Percentiles rank a stretch among this genome's conserved stretches.
Evolutionary conservation across 176 grass and related monocot species (phyloP).

Genomic region (Guadua angustifolia): DNA sequence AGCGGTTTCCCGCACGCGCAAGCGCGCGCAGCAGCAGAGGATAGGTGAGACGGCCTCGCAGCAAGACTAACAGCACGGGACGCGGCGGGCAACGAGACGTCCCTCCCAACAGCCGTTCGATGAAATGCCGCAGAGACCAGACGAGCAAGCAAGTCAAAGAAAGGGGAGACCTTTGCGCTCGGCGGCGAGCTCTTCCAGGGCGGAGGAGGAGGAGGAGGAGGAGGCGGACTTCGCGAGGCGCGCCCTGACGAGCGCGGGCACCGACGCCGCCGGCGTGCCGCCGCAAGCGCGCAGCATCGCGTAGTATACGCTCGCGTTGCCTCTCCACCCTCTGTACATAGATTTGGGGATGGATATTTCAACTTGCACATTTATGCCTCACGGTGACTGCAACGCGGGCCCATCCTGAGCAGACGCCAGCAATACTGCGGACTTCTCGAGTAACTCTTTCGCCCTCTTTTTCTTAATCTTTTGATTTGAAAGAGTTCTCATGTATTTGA

Average conservation of each 20-base stretch:
- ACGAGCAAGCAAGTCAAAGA: not conserved
- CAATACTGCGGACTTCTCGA: too few species aligned
- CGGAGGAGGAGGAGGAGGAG: not conserved
- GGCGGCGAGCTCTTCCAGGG: constrained; percentile 76
- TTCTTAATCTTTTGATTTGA: too few species aligned
- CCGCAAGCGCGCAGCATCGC: constrained; percentile 57
- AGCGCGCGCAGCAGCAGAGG: not conserved
- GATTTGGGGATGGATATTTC: constrained; percentile 25
- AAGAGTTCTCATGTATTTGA: too few species aligned
- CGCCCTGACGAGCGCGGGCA: constrained; percentile 52
- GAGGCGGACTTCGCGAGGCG: constrained; percentile 50
- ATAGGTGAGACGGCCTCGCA: not conserved
- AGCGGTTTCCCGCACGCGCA: not conserved
- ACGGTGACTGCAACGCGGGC: constrained; percentile 7
- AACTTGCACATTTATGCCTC: not conserved
- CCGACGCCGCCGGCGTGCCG: constrained; percentile 35
- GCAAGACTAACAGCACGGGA: not conserved
- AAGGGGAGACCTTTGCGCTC: constrained; percentile 68
- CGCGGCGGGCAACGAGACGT: not conserved
- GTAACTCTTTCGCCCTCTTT: too few species aligned
- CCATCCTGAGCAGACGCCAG: not conserved
- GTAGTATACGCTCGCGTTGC: not conserved
- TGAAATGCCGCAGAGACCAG: constrained; percentile 2
- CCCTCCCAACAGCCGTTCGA: not conserved
- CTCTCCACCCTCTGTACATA: not conserved